Base-by-base conservation (phyloP, 768 basidiomycete genomes). In the Artomyces pyxidatus region DNA sequence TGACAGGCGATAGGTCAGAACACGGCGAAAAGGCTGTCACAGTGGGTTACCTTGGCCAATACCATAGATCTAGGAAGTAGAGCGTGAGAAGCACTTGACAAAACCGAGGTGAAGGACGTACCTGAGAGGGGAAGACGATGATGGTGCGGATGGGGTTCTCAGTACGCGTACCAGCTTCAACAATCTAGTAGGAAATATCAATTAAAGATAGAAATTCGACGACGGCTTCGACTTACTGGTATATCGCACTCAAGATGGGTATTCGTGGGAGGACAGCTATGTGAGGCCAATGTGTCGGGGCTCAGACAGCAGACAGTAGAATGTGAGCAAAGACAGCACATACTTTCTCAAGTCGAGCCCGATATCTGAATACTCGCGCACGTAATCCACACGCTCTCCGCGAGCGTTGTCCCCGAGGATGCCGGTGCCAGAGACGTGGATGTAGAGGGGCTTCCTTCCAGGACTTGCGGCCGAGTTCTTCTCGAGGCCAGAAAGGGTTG, bases 61-160 rank as follows among this genome's bases (percentile, higher is more conserved):
- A 3, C 73, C 71, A 52, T 71, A 75, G 1, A 75, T 68, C 64
- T 70, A 64, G 40, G 40, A 21, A 22, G 17, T 17, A 4, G 6
- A 21, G 23, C 14, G 8, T 41, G 17, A 22, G 14, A 14, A 22
- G 48, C 21, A 25, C 16, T n/a, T n/a, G 37, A 37, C 16, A n/a
- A 19, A 3, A 28, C 40, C 22, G 23, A 52, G 22, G n/a, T 11
- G 25, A 19, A 16, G 45, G 17, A 7, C 47, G 46, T 45, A 65
- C 61, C 58, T 64, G 61, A 21, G 57, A 65, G 10, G 73, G 73
- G 42, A 61, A 68, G 27, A 68, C 59, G 43, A 74, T 70, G 38
- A 72, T 68, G 4, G 74, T 74, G 29, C 73, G 69, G 22, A 76
- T 57, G 12, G 67, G 67, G 44, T 66, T 66, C 50, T 70, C 63